phyloP scores from a whole-genome alignment of 352 stramenopile genomes.

The Globisporangium alternatum region DNA sequence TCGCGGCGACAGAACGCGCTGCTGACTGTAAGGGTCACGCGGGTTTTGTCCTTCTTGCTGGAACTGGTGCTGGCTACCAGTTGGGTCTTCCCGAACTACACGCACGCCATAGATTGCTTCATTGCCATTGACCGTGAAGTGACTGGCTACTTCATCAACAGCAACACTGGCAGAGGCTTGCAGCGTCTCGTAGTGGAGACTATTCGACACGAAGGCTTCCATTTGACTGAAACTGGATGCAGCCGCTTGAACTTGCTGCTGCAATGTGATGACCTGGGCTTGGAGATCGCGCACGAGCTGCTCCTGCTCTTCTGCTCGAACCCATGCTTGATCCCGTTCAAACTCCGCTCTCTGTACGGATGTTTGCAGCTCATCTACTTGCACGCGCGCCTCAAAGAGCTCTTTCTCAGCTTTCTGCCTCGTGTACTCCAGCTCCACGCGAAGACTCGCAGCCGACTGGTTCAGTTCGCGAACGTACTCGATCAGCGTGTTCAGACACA shows the following conservation, averaged over 20 bases:
- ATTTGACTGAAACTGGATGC: background rate
- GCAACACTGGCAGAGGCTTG: background rate
- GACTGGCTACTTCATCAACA: background rate
- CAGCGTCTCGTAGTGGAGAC: background rate
- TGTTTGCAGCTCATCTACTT: constrained; percentile 41
- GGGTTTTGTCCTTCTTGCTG: background rate
- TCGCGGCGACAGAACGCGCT: constrained; percentile 25
- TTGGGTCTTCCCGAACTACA: background rate
- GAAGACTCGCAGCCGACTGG: constrained; percentile 56
- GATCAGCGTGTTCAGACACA: constrained; percentile 66
- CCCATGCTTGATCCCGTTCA: constrained; percentile 29
- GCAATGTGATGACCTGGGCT: constrained; percentile 29
- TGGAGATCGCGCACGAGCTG: constrained; percentile 37
- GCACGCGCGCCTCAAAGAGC: constrained; percentile 35
- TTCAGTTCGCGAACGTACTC: constrained; percentile 76
- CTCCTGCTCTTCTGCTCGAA: constrained; percentile 41
- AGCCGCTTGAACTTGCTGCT: constrained; percentile 13
- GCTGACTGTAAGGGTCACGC: background rate
- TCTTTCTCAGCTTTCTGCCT: constrained; percentile 56
- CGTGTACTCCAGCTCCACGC: constrained; percentile 52
- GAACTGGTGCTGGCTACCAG: background rate
- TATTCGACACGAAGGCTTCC: background rate
- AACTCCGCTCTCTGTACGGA: constrained; percentile 39
- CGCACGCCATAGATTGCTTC: background rate
- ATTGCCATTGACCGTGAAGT: background rate